Percentiles rank a stretch among this genome's conserved stretches.
Evolutionary conservation across 2,329 filamentous ascomycete species (phyloP).

Genomic region (Fusarium multiceps): DNA sequence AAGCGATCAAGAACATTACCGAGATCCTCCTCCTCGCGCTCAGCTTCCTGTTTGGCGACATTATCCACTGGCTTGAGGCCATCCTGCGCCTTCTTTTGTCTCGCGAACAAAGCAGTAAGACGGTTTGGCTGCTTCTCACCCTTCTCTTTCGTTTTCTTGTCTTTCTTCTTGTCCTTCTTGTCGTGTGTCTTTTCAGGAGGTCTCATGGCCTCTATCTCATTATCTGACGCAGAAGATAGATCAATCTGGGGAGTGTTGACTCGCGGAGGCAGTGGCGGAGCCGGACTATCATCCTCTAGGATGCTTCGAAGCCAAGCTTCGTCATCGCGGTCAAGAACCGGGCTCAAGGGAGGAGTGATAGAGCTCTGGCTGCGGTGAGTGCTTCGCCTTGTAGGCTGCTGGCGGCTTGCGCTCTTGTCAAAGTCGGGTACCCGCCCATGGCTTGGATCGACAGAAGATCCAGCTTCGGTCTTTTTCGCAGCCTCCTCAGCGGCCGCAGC

Average conservation of each 20-base stretch:
- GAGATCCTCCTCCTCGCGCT: constrained; percentile 75
- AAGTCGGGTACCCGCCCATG: constrained; percentile 29
- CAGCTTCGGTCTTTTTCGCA: constrained; percentile 28
- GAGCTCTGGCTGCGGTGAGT: constrained; percentile 46
- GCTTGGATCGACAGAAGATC: constrained; percentile 24
- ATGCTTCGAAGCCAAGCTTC: constrained; percentile 68
- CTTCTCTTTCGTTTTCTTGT: constrained; percentile 51
- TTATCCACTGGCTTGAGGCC: constrained; percentile 52
- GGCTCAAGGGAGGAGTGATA: constrained; percentile 46
- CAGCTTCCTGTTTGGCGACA: constrained; percentile 56
- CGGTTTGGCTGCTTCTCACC: constrained; percentile 51
- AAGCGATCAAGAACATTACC: constrained; percentile 83
- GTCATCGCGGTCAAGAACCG: constrained; percentile 67
- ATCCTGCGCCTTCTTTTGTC: constrained; percentile 56
- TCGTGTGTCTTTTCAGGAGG: constrained; percentile 47
- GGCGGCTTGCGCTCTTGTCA: constrained; percentile 22
- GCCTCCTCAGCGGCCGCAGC: constrained; percentile 45
- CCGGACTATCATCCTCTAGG: constrained; percentile 57
- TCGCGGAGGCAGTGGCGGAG: constrained; percentile 67
- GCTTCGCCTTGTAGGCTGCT: constrained; percentile 22
- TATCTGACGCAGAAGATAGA: constrained; percentile 41
- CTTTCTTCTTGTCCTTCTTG: constrained; percentile 47
- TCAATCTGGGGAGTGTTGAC: constrained; percentile 63
- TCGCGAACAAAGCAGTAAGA: constrained; percentile 52
- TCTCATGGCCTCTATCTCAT: constrained; percentile 44